phyloP scores from a whole-genome alignment of 2,329 filamentous ascomycete species.

The Fusarium guadeloupense region DNA sequence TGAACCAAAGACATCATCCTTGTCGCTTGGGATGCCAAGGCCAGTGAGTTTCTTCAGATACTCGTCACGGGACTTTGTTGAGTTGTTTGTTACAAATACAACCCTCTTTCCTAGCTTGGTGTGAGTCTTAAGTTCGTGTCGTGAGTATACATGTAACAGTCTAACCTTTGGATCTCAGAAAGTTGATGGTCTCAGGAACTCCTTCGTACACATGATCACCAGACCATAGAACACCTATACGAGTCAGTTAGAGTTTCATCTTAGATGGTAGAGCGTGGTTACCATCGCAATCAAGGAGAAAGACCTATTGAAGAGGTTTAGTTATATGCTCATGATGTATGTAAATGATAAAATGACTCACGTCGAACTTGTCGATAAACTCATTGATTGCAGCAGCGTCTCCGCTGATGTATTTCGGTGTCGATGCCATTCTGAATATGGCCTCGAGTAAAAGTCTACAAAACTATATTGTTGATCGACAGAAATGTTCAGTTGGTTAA shows the following conservation, averaged over 20 bases:
- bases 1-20: constrained; percentile 95
- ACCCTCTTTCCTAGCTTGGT: constrained; percentile 77
- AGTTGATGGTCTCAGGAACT: constrained; percentile 83
- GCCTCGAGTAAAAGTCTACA: neutral
- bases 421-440: constrained; percentile 36
- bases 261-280: constrained; percentile 40
- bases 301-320: constrained; percentile 67
- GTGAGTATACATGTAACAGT: neutral
- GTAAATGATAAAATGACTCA: constrained; percentile 59
- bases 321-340: neutral
- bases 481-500: constrained; percentile 4
- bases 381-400: constrained; percentile 78
- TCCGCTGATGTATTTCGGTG: constrained; percentile 77
- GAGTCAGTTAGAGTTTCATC: constrained; percentile 8
- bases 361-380: constrained; percentile 92
- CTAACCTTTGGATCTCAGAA: constrained; percentile 82
- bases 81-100: constrained; percentile 99
- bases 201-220: constrained; percentile 89
- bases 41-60: constrained; percentile 90
- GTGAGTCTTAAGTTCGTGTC: constrained; percentile 10
- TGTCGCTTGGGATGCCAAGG: constrained; percentile 80
- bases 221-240: constrained; percentile 90
- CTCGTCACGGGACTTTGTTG: constrained; percentile 91
- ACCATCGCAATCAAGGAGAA: constrained; percentile 98
- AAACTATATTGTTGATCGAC: neutral